Evolutionary conservation across 208 protist genomes (phyloP).

Genomic region (Trypanosomatidae sp.): DNA sequence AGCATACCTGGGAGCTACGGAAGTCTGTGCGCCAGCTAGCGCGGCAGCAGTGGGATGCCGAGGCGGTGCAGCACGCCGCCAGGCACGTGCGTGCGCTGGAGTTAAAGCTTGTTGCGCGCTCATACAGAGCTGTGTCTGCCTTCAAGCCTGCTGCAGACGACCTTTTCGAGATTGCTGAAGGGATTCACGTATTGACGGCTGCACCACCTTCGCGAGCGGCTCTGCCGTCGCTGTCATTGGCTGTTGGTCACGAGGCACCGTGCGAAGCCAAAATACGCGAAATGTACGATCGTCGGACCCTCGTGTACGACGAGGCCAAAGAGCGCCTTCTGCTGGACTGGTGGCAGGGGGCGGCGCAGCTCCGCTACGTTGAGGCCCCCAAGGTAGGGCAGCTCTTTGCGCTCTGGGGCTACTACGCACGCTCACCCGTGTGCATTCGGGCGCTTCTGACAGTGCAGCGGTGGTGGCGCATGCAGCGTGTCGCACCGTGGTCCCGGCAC

Average conservation of each 20-base stretch:
- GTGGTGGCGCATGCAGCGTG: slow-evolving; percentile 65
- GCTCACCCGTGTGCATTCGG: slow-evolving; percentile 39
- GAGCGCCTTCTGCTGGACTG: slow-evolving; percentile 20
- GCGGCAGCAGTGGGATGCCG: slow-evolving; percentile 1
- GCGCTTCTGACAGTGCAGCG: slow-evolving; percentile 58
- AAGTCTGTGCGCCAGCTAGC: not conserved
- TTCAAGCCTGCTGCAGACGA: slow-evolving; percentile 12
- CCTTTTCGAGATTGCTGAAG: slow-evolving; percentile 12
- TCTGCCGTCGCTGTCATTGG: not conserved
- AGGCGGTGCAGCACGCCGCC: slow-evolving; percentile 4
- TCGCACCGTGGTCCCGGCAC: slow-evolving; percentile 17
- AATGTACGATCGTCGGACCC: slow-evolving; percentile 17
- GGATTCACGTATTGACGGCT: not conserved
- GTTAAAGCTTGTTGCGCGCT: slow-evolving; percentile 12
- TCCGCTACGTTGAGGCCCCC: slow-evolving; percentile 26
- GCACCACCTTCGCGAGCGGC: not conserved
- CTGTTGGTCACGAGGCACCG: slow-evolving; percentile 6
- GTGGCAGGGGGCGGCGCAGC: slow-evolving; percentile 11
- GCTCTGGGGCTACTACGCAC: slow-evolving; percentile 20
- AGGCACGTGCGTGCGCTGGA: slow-evolving; percentile 17
- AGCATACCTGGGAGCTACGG: slow-evolving; percentile 7
- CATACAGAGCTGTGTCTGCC: slow-evolving; percentile 5
- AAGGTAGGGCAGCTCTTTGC: slow-evolving; percentile 12
- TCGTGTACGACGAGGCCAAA: slow-evolving; percentile 20
- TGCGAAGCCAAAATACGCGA: slow-evolving; percentile 14